A percentile compares a stretch with the other conserved stretches of the same genome.
phyloP scores from a whole-genome alignment of 2,329 filamentous ascomycete species.

The Stemphylium beticola region DNA sequence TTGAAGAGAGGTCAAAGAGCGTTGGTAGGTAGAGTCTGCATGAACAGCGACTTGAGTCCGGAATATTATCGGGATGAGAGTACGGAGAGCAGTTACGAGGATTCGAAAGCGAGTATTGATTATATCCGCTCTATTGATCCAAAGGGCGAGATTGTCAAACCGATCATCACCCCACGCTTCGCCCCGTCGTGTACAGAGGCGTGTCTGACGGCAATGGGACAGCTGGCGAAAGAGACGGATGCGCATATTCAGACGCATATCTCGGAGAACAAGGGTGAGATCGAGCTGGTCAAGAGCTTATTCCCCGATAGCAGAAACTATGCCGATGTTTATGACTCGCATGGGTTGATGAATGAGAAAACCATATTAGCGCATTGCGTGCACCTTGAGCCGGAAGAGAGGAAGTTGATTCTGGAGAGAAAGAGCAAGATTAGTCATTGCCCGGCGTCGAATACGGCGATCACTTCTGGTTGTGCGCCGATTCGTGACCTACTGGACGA shows the following conservation, averaged over 20 bases:
- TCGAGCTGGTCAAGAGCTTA: constrained; percentile 73
- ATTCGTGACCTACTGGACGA: constrained; percentile 76
- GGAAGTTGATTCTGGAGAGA: constrained; percentile 65
- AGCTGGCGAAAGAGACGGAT: constrained; percentile 65
- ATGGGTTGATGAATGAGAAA: constrained; percentile 70
- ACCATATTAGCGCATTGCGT: constrained; percentile 89
- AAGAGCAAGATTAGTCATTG: constrained; percentile 80
- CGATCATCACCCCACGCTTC: constrained; percentile 77
- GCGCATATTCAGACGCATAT: constrained; percentile 88
- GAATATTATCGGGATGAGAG: constrained; percentile 80
- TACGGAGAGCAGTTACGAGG: constrained; percentile 64
- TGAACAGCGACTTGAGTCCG: constrained; percentile 77
- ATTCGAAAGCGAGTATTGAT: constrained; percentile 51
- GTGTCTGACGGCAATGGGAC: constrained; percentile 68
- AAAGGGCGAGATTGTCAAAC: constrained; percentile 67
- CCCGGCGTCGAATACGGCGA: constrained; percentile 81
- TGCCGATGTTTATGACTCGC: constrained; percentile 77
- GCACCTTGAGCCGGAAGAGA: constrained; percentile 73
- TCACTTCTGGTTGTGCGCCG: constrained; percentile 79
- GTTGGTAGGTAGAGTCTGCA: constrained; percentile 92
- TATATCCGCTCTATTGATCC: constrained; percentile 75
- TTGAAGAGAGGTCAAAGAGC: constrained; percentile 82
- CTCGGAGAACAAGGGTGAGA: constrained; percentile 79
- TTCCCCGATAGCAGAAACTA: constrained; percentile 70
- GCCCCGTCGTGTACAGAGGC: constrained; percentile 61